These are phyloP conservation scores for Magnolia sinica DNA, from an alignment of 164 flowering plant species.

Conservation along the genomic window DNA sequence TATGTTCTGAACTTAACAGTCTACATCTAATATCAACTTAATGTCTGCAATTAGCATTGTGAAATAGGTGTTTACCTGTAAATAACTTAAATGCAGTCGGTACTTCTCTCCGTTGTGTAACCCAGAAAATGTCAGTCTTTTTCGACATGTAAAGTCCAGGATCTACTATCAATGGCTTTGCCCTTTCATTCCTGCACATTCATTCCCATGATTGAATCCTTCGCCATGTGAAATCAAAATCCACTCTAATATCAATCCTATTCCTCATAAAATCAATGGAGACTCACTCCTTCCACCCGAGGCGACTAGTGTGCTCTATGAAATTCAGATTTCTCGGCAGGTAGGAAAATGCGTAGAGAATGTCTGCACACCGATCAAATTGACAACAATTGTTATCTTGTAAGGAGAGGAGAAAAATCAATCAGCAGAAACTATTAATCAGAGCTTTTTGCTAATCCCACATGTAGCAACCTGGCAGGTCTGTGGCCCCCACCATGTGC, in stretches of 20 bases:
- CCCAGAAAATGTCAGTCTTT: slow-evolving; percentile 63
- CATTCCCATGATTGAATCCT: slow-evolving; percentile 1
- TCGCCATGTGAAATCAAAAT: too few relatives aligned
- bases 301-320: slow-evolving; percentile 78
- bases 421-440: too few relatives aligned
- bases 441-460: too few relatives aligned
- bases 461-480: too few relatives aligned
- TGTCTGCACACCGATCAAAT: slow-evolving; percentile 53
- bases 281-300: slow-evolving; percentile 92
- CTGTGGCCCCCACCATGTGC: too few relatives aligned
- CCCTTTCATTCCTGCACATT: slow-evolving; percentile 61
- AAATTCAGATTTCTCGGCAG: slow-evolving; percentile 68
- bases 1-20: neutral
- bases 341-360: slow-evolving; percentile 51
- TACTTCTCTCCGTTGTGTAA: slow-evolving; percentile 45
- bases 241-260: neutral
- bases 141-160: slow-evolving; percentile 70
- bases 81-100: slow-evolving; percentile 80
- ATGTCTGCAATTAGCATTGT: neutral
- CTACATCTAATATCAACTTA: neutral
- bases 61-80: slow-evolving; percentile 44
- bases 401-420: too few relatives aligned
- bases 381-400: neutral
- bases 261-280: slow-evolving; percentile 8
- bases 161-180: slow-evolving; percentile 83